These are phyloP conservation scores for Rostrohypoxylon terebratum DNA, from an alignment of 495 filamentous ascomycete genomes.

Conservation along the genomic window DNA sequence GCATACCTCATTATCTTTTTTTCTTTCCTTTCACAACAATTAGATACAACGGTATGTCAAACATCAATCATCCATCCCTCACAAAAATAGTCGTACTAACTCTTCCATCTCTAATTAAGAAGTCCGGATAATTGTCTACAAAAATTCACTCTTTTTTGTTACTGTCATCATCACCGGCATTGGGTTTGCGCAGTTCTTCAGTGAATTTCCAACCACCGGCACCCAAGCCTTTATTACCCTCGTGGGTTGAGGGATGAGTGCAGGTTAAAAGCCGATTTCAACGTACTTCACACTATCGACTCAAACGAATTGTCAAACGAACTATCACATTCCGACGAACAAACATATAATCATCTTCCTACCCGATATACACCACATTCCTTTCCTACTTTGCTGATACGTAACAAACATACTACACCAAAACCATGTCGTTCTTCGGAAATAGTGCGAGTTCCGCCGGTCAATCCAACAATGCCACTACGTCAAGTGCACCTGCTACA, in stretches of 20 bases:
- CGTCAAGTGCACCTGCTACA: slow-evolving; percentile 55
- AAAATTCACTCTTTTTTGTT: neutral
- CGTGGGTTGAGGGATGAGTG: slow-evolving; percentile 33
- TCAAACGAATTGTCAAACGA: slow-evolving; percentile 7
- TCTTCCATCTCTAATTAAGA: neutral
- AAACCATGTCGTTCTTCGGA: slow-evolving; percentile 52
- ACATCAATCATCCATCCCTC: neutral
- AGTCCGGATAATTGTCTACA: neutral
- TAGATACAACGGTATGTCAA: slow-evolving; percentile 20
- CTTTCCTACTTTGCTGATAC: neutral
- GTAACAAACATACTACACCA: neutral
- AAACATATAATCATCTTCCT: neutral
- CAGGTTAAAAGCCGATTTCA: slow-evolving; percentile 14
- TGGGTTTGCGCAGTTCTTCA: slow-evolving; percentile 19
- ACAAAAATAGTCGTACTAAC: slow-evolving; percentile 1
- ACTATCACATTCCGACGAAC: slow-evolving; percentile 38
- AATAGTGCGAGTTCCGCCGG: slow-evolving; percentile 50
- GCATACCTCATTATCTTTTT: neutral
- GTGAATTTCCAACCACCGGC: slow-evolving; percentile 20
- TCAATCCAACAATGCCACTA: slow-evolving; percentile 53
- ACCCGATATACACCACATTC: slow-evolving; percentile 32
- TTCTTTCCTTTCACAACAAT: neutral
- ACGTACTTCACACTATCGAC: slow-evolving; percentile 5
- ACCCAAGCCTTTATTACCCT: slow-evolving; percentile 31
- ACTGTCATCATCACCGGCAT: slow-evolving; percentile 7